Base-by-base conservation (phyloP, 148 eudicot genomes). In the Camellia lanceoleosa region DNA sequence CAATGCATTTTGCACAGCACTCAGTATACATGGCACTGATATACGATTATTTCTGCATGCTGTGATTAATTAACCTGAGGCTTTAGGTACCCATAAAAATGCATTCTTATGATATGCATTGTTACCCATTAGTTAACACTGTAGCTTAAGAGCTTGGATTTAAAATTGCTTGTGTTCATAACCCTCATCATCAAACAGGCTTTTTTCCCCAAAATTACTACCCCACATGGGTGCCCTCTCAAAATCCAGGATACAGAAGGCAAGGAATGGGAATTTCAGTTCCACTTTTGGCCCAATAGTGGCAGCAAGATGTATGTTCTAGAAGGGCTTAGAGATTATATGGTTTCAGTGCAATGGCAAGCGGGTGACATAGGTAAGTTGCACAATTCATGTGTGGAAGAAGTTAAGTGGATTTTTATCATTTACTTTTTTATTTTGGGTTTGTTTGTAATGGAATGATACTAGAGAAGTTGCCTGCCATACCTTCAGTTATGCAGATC, bases 301-400 rank as follows among this genome's bases (percentile, higher is more conserved):
- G 77, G 84, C 64, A 81, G 81, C 83, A 85, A 78, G 78, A 81
- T 82, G 68, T 86, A 85, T 74, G 81, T 88, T 63, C 69, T 88
- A 42, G 90, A 88, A 80, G 90, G 90, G 78, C 82, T 88, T 73
- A 85, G 78, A 66, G 88, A 85, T 68, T 81, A 71, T 80, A 82
- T 88, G 85, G 30, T 73, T 44, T 73, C 82, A 75, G 80, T 68
- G 84, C 78, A 85, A 74, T 84, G 85, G 88, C 83, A 83, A 74
- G 68, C 83, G 1, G 90, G 90, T 47, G 88, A 88, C 77, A 75
- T 80, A 73, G 88, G 90, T 88, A 73, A 71, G 59, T 14, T n/a
- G 11, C 13, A 13, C 54, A 8, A 23, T n/a, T 73, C 59, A 10
- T 2, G 38, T 23, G 19, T n/a, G 16, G 54, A 42, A 43, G 54